phyloP scores from a whole-genome alignment of 2,329 filamentous ascomycete species.

The Trichophyton simii region DNA sequence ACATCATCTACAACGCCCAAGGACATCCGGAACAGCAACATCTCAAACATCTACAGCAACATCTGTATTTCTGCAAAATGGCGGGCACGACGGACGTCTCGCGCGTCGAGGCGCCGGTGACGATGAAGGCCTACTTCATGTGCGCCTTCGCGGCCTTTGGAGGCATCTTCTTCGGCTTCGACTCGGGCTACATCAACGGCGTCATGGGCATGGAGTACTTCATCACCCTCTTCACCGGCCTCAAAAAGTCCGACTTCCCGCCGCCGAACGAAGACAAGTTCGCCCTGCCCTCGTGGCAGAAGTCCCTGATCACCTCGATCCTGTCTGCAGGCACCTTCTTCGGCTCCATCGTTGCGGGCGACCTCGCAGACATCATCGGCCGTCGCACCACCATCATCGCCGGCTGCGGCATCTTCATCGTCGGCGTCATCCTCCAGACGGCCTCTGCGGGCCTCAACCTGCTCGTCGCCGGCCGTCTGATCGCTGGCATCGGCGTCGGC shows the following conservation, averaged over 20 bases:
- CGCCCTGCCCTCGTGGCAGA: conserved; percentile 36
- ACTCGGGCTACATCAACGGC: conserved; percentile 44
- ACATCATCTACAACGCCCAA: background rate
- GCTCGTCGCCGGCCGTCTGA: conserved; percentile 59
- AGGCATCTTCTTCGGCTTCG: conserved; percentile 50
- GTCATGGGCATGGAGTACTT: conserved; percentile 42
- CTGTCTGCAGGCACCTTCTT: conserved; percentile 69
- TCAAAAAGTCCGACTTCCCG: conserved; percentile 18
- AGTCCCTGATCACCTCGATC: conserved; percentile 60
- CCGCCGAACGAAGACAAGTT: conserved; percentile 17
- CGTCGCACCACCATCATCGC: conserved; percentile 51
- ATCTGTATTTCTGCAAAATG: conserved; percentile 1
- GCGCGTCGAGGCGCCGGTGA: conserved; percentile 47
- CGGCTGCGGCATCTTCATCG: conserved; percentile 57
- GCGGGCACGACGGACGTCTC: conserved; percentile 37
- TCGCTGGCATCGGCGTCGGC: conserved; percentile 67
- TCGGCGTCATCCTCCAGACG: conserved; percentile 58
- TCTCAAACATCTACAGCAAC: too few relatives aligned
- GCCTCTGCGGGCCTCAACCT: conserved; percentile 43
- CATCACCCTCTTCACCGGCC: conserved; percentile 19
- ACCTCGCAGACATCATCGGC: conserved; percentile 62
- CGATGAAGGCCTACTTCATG: conserved; percentile 47
- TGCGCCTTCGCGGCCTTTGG: conserved; percentile 50
- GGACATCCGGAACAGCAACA: background rate
- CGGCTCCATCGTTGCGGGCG: conserved; percentile 63